A percentile compares a stretch with the other conserved stretches of the same genome.
phyloP scores from a whole-genome alignment of 495 filamentous ascomycete genomes.

The Hyaloscypha bicolor region DNA sequence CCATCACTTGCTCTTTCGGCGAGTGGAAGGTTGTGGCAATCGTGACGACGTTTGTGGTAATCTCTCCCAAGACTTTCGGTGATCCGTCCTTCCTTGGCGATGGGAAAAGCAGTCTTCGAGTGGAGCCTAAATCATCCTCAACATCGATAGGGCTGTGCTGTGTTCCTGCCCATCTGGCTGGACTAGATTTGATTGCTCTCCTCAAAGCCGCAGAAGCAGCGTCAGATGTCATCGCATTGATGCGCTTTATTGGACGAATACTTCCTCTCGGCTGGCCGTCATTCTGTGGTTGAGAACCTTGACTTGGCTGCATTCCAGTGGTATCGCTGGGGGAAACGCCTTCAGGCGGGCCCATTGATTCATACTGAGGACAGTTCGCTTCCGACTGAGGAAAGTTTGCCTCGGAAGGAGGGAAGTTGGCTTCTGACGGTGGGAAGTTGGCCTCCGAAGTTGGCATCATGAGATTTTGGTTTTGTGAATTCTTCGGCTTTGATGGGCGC shows the following conservation, averaged over 20 bases:
- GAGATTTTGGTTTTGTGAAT: constrained; percentile 38
- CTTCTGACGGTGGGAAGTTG: constrained; percentile 37
- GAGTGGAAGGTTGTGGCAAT: constrained; percentile 38
- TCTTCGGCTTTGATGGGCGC: constrained; percentile 47
- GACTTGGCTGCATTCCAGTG: constrained; percentile 18
- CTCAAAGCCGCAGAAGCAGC: constrained; percentile 60
- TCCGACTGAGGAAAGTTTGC: constrained; percentile 39
- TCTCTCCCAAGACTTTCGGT: constrained; percentile 60
- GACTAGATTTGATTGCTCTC: constrained; percentile 72
- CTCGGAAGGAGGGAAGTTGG: constrained; percentile 45
- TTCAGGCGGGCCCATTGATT: constrained; percentile 20
- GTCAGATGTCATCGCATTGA: constrained; percentile 42
- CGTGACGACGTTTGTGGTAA: constrained; percentile 60
- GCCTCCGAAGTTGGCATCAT: constrained; percentile 49
- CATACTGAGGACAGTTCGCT: constrained; percentile 42
- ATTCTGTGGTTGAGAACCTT: constrained; percentile 30
- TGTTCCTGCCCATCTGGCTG: constrained; percentile 63
- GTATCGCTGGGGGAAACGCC: constrained; percentile 18
- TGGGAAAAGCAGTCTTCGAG: constrained; percentile 82
- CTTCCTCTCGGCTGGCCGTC: constrained; percentile 39
- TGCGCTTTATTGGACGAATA: constrained; percentile 35
- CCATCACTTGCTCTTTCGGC: constrained; percentile 34
- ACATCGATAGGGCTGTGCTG: constrained; percentile 68
- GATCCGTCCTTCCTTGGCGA: constrained; percentile 61
- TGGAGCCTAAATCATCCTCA: constrained; percentile 59